Percentiles rank a stretch among this genome's conserved stretches.
Evolutionary conservation across 2,329 filamentous ascomycete genomes (phyloP).

Genomic region (Falciphora oryzae): DNA sequence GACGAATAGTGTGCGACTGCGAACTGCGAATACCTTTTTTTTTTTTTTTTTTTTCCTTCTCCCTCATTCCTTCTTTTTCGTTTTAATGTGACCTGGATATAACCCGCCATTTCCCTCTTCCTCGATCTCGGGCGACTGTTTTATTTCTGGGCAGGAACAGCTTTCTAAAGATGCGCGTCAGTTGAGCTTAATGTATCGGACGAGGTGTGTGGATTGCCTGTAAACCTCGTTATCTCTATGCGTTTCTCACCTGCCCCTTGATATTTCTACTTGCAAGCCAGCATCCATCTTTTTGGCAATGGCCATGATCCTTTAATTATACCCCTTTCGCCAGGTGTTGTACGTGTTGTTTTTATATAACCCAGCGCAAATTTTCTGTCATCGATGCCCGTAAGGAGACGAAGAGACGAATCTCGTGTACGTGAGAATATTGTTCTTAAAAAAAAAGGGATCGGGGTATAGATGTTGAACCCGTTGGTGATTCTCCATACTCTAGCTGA

Average conservation of each 20-base stretch:
- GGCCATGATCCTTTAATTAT: neutral
- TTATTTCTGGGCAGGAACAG: neutral
- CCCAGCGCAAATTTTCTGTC: too few species aligned
- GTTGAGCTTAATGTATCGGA: too few species aligned
- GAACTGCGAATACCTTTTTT: neutral
- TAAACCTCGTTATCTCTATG: neutral
- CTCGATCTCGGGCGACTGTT: neutral
- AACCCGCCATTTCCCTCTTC: neutral
- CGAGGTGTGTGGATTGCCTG: neutral
- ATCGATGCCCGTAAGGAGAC: neutral
- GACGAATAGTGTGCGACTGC: constrained; percentile 6
- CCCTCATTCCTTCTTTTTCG: neutral
- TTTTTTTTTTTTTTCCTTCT: neutral
- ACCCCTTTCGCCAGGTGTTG: neutral
- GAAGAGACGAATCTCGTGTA: neutral
- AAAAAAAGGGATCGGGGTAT: too few species aligned
- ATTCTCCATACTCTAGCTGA: too few species aligned
- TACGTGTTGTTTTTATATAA: neutral
- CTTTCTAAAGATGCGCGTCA: neutral
- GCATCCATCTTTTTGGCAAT: neutral
- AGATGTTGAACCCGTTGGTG: too few species aligned
- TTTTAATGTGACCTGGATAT: neutral
- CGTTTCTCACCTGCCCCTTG: neutral
- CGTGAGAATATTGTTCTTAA: too few species aligned
- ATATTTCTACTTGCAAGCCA: neutral